Conservation (phyloP, 1,139 yeast species). For the Taphrina communis region DNA sequence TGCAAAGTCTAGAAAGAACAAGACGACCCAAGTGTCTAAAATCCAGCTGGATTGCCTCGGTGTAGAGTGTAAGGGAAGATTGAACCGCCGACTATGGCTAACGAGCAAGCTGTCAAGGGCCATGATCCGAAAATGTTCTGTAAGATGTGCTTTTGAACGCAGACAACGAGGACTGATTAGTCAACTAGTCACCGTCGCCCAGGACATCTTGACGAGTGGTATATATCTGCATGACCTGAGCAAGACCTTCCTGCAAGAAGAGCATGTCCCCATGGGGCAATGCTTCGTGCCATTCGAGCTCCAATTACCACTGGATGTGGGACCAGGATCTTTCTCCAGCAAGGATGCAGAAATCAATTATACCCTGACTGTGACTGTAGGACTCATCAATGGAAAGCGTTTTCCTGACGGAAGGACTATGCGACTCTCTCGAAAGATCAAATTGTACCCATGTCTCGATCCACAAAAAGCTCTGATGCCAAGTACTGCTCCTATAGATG, state of each 20-base stretch:
- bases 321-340: slow-evolving; percentile 40
- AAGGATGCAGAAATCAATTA: slow-evolving; percentile 40
- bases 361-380: slow-evolving; percentile 34
- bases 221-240: slow-evolving; percentile 26
- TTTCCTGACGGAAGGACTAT: slow-evolving; percentile 36
- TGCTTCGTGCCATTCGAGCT: slow-evolving; percentile 38
- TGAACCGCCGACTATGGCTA: neutral
- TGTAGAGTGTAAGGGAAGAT: slow-evolving; percentile 16
- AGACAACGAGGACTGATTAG: neutral
- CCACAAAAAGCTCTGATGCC: slow-evolving; percentile 41
- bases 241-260: slow-evolving; percentile 23
- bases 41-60: slow-evolving; percentile 36
- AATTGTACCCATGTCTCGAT: slow-evolving; percentile 36
- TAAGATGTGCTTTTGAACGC: neutral
- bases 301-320: slow-evolving; percentile 42
- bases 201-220: slow-evolving; percentile 22
- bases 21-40: slow-evolving; percentile 16
- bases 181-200: slow-evolving; percentile 18
- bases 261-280: slow-evolving; percentile 7
- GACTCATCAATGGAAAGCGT: slow-evolving; percentile 31
- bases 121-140: slow-evolving; percentile 28
- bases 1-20: slow-evolving; percentile 20
- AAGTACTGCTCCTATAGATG: slow-evolving; percentile 37
- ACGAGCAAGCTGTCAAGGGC: slow-evolving; percentile 14
- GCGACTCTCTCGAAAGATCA: slow-evolving; percentile 26